phyloP scores from a whole-genome alignment of 495 filamentous ascomycete species.

The Oidiodendron maius region DNA sequence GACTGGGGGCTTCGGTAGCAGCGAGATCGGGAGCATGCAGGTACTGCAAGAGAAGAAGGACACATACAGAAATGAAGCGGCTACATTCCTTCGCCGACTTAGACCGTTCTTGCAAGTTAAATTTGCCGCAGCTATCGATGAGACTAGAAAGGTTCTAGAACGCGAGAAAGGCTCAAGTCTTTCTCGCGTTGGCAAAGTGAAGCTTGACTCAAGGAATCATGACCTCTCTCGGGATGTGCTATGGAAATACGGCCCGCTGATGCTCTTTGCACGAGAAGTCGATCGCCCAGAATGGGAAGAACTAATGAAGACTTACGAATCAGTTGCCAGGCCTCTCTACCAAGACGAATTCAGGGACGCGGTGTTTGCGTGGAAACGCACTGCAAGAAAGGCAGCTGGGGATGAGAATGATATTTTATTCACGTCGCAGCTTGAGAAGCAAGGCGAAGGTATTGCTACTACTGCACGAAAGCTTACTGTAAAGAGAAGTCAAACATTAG shows the following conservation, averaged over 20 bases:
- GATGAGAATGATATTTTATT: constrained; percentile 89
- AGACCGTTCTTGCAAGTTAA: constrained; percentile 74
- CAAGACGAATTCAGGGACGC: constrained; percentile 79
- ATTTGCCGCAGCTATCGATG: constrained; percentile 68
- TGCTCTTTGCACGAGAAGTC: constrained; percentile 81
- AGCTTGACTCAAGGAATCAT: constrained; percentile 46
- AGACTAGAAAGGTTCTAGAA: constrained; percentile 53
- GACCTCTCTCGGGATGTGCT: constrained; percentile 49
- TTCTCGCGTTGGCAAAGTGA: constrained; percentile 36
- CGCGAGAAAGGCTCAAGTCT: constrained; percentile 24
- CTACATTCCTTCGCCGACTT: constrained; percentile 67
- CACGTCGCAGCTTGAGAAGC: constrained; percentile 81
- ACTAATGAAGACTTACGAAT: constrained; percentile 73
- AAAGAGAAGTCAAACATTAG: constrained; percentile 73
- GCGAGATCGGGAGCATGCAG: constrained; percentile 83
- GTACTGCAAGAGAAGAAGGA: constrained; percentile 92
- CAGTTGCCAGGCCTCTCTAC: constrained; percentile 67
- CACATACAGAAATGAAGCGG: constrained; percentile 67
- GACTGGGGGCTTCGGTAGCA: constrained; percentile 54
- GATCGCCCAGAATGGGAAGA: constrained; percentile 74
- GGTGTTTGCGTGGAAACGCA: constrained; percentile 73
- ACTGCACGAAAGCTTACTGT: constrained; percentile 89
- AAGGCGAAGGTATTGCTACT: constrained; percentile 40
- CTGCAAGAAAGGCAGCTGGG: constrained; percentile 66
- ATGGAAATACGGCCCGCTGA: constrained; percentile 78